Evolutionary conservation across 2,329 filamentous ascomycete genomes (phyloP), one percentile per base, ranked within the genome.

Genomic region (Zymoseptoria pseudotritici): DNA sequence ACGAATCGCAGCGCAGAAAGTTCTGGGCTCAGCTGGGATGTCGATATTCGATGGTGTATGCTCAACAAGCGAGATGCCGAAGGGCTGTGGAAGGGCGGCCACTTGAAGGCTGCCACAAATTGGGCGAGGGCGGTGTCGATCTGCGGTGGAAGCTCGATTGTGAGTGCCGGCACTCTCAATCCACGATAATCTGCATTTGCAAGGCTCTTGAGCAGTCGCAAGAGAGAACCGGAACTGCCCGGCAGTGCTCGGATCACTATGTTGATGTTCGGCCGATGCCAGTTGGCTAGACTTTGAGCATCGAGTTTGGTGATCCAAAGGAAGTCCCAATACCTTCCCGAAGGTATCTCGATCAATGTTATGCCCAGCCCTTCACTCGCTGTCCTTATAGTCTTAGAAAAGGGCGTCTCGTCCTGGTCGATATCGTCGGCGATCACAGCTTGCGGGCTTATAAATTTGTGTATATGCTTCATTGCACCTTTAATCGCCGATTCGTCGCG

Each of bases 261-360:
- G 65, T 97, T 91, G 62, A 97, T 80, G 46, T 81, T 84, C 4
- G 90, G 79, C 53, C 85, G 83, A 71, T 93, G 86, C 92, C 92
- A 97, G 36, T 83, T 88, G 65, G 78, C 81, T 59, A 97, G 76
- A 29, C 91, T 86, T 19, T 80, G 77, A 61, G 87, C 84, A 70
- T 96, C 90, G 11, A 97, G 79, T 63, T 86, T 85, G 0, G 89
- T 84, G 50, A 96, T 79, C 91, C 92, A 97, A 64, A 83, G 77
- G 42, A 92, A 81, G 46, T 84, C 81, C 57, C 87, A 83, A 24
- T 80, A 80, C 1, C 82, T 79, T 57, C 83, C 79, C 46, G 79
- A 77, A 0, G 92, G 90, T 21, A 97, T 78, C 70, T 90, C 86
- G 57, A 97, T 88, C 17, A 95, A 74, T 1, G 90, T 78, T n/a